A percentile compares a stretch with the other conserved stretches of the same genome.
These are phyloP conservation scores for Syncephalastrum contaminatum DNA, from an alignment of 371 early-diverging fungal species.

Conservation along the genomic window DNA sequence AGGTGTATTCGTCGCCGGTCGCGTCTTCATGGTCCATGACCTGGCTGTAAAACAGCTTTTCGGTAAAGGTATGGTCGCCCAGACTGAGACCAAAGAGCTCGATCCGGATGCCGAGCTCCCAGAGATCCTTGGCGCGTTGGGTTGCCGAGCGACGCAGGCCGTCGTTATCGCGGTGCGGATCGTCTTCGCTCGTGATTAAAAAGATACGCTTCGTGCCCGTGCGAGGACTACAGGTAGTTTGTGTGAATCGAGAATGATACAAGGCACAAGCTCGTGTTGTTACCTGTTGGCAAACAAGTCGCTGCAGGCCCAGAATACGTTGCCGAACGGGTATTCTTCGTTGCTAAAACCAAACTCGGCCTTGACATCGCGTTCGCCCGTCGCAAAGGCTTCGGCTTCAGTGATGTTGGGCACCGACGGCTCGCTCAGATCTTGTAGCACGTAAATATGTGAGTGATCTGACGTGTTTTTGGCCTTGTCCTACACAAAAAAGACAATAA, in stretches of 20 bases:
- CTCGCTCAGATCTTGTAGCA: slow-evolving; percentile 60
- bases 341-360: slow-evolving; percentile 51
- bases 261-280: slow-evolving; percentile 2
- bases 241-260: background rate
- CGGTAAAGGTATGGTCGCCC: slow-evolving; percentile 41
- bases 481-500: slow-evolving; percentile 15
- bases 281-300: slow-evolving; percentile 58
- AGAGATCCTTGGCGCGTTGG: slow-evolving; percentile 60
- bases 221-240: slow-evolving; percentile 7
- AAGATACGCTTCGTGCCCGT: slow-evolving; percentile 64
- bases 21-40: slow-evolving; percentile 12
- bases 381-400: slow-evolving; percentile 53
- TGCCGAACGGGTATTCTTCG: slow-evolving; percentile 53
- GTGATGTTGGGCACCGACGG: slow-evolving; percentile 63
- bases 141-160: slow-evolving; percentile 50
- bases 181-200: slow-evolving; percentile 66
- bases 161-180: slow-evolving; percentile 53
- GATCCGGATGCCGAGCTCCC: slow-evolving; percentile 50
- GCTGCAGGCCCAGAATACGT: slow-evolving; percentile 65
- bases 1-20: no score
- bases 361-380: slow-evolving; percentile 16
- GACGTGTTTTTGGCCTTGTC: slow-evolving; percentile 41
- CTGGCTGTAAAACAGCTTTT: slow-evolving; percentile 43
- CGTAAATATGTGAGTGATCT: slow-evolving; percentile 57
- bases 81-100: slow-evolving; percentile 59